Evolutionary conservation across 192 early-diverging fungal species (phyloP).

Genomic region (Umbelopsis isabellina): DNA sequence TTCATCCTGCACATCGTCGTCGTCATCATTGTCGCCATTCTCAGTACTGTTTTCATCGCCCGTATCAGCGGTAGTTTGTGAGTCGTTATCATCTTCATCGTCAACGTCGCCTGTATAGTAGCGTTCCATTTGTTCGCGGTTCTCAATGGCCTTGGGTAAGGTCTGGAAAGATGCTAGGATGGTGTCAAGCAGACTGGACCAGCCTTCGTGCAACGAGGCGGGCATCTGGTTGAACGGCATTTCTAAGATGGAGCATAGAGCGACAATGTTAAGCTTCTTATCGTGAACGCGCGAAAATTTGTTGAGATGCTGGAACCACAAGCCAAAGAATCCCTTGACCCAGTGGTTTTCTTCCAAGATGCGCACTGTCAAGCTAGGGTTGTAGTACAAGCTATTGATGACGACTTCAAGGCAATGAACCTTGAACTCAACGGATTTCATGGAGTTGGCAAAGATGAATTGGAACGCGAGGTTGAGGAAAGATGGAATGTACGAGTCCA

Average conservation of each 20-base stretch:
- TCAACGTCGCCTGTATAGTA: slow-evolving; percentile 34
- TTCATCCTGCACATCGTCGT: slow-evolving; percentile 64
- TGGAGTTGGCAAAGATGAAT: slow-evolving; percentile 62
- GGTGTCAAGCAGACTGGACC: slow-evolving; percentile 73
- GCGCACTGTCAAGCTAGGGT: slow-evolving; percentile 71
- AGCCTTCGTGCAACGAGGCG: slow-evolving; percentile 65
- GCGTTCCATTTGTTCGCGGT: slow-evolving; percentile 51
- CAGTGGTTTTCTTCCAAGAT: slow-evolving; percentile 78
- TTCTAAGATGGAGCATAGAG: slow-evolving; percentile 72
- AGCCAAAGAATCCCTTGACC: slow-evolving; percentile 76
- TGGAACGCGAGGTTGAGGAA: slow-evolving; percentile 71
- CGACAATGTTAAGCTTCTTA: slow-evolving; percentile 86
- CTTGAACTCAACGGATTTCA: slow-evolving; percentile 66
- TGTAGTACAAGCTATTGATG: slow-evolving; percentile 88
- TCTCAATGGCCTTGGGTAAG: slow-evolving; percentile 67
- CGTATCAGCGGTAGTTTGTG: slow-evolving; percentile 49
- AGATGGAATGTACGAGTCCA: slow-evolving; percentile 77
- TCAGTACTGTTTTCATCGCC: slow-evolving; percentile 23
- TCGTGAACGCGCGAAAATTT: slow-evolving; percentile 88
- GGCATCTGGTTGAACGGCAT: slow-evolving; percentile 77
- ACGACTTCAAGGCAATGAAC: slow-evolving; percentile 81
- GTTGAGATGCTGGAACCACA: slow-evolving; percentile 71
- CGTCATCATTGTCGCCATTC: slow-evolving; percentile 28
- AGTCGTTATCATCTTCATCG: slow-evolving; percentile 50
- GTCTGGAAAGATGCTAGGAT: slow-evolving; percentile 74